These are phyloP conservation scores for Lecanicillium sp. DNA, from an alignment of 2,329 filamentous ascomycete genomes.

Conservation along the genomic window DNA sequence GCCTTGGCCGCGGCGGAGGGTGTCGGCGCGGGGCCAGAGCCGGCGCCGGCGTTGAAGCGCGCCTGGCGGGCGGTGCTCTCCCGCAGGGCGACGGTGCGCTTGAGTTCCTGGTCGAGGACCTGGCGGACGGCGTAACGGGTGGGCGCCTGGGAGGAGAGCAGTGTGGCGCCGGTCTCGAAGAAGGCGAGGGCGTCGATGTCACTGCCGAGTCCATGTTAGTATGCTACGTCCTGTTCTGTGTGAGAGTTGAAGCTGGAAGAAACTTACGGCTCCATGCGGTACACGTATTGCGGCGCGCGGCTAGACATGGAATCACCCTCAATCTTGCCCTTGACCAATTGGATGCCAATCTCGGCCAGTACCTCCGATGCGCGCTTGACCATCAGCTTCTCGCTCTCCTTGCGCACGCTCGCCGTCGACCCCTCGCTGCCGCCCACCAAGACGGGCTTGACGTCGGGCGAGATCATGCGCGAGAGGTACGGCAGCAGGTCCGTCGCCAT, in stretches of 20 bases:
- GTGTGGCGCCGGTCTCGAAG: constrained; percentile 62
- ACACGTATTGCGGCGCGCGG: constrained; percentile 69
- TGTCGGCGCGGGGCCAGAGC: constrained; percentile 16
- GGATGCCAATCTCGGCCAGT: constrained; percentile 75
- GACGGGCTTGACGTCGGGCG: constrained; percentile 86
- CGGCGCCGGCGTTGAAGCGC: constrained; percentile 51
- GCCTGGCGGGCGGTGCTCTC: constrained; percentile 62
- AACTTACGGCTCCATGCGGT: constrained; percentile 86
- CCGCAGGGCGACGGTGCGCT: constrained; percentile 61
- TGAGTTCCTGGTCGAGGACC: constrained; percentile 85
- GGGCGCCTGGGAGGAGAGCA: constrained; percentile 56
- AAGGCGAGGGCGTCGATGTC: constrained; percentile 71
- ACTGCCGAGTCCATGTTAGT: constrained; percentile 26
- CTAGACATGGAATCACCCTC: constrained; percentile 58
- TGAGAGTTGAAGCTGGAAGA: background rate
- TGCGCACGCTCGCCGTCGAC: constrained; percentile 77
- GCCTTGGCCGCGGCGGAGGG: constrained; percentile 19
- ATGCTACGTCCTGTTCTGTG: constrained; percentile 13
- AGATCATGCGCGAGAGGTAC: constrained; percentile 75
- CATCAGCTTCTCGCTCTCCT: constrained; percentile 75
- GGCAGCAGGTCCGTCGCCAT: constrained; percentile 79
- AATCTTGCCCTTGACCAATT: constrained; percentile 73
- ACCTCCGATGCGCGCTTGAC: constrained; percentile 74
- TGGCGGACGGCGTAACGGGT: constrained; percentile 91
- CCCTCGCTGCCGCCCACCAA: constrained; percentile 64